phyloP scores from a whole-genome alignment of 1,139 yeast species.

The Pneumocystis carinii region DNA sequence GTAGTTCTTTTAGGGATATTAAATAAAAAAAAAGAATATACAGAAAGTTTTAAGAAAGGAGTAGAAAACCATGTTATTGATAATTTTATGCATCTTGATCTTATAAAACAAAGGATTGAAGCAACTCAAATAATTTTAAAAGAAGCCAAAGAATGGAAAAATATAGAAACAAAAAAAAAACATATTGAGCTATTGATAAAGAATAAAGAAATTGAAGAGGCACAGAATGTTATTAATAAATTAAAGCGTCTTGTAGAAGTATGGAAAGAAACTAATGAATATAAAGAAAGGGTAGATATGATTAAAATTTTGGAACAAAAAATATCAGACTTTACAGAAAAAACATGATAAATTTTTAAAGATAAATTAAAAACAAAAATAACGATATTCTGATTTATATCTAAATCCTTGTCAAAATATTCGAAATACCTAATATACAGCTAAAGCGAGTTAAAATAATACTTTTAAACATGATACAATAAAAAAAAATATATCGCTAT shows the following conservation, averaged over 20 bases:
- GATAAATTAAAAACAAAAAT: not conserved
- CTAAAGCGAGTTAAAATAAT: not conserved
- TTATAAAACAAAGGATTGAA: constrained; percentile 4
- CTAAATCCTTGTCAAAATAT: not conserved
- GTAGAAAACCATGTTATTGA: not conserved
- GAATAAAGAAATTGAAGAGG: not conserved
- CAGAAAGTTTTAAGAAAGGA: not conserved
- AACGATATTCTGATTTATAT: not conserved
- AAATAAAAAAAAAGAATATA: constrained; percentile 3
- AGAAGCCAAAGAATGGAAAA: constrained; percentile 6
- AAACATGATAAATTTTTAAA: not conserved
- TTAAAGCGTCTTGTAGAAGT: constrained; percentile 4
- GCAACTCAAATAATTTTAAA: constrained; percentile 2
- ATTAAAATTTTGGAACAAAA: constrained; percentile 2
- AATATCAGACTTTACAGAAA: constrained; percentile 1
- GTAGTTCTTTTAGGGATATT: not conserved
- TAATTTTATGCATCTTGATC: constrained; percentile 4
- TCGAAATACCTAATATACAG: not conserved
- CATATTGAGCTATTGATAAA: constrained; percentile 1
- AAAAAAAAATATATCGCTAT: not conserved
- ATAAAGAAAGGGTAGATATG: constrained; percentile 3
- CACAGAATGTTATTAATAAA: not conserved
- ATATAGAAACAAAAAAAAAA: constrained; percentile 6
- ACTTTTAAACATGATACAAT: not conserved
- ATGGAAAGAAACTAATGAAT: constrained; percentile 7